Evolutionary conservation across 495 filamentous ascomycete genomes (phyloP).

Genomic region (Hypoxylon perforatum): DNA sequence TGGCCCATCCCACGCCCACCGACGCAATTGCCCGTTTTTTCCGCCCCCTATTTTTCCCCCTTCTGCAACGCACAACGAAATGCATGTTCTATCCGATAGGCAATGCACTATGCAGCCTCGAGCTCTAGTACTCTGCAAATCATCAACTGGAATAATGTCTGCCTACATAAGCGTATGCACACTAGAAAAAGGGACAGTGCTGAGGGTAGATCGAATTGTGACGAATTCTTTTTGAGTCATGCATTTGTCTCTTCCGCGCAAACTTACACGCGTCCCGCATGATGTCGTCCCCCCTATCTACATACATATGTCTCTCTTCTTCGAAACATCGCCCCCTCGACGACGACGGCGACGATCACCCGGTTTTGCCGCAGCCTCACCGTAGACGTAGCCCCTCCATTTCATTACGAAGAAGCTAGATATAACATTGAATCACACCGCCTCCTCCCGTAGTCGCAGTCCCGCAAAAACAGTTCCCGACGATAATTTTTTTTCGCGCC

Average conservation of each 20-base stretch:
- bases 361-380: neutral
- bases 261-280: constrained; percentile 32
- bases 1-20: neutral
- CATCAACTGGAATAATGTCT: constrained; percentile 2
- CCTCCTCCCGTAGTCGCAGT: neutral
- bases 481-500: neutral
- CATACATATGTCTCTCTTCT: neutral
- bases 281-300: neutral
- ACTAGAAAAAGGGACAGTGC: no score
- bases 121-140: neutral
- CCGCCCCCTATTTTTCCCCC: neutral
- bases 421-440: neutral
- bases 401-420: neutral
- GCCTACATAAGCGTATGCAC: neutral
- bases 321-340: constrained; percentile 2
- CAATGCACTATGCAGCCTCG: constrained; percentile 16
- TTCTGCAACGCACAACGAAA: constrained; percentile 21
- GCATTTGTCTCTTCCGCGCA: constrained; percentile 30
- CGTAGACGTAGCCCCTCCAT: neutral
- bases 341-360: neutral
- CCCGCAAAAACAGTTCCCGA: neutral
- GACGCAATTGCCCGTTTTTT: constrained; percentile 19
- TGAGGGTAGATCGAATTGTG: neutral
- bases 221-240: constrained; percentile 14
- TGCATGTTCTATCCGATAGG: constrained; percentile 15